Evolutionary conservation across 345 rosid species (phyloP).

Genomic region (Salix brachista): DNA sequence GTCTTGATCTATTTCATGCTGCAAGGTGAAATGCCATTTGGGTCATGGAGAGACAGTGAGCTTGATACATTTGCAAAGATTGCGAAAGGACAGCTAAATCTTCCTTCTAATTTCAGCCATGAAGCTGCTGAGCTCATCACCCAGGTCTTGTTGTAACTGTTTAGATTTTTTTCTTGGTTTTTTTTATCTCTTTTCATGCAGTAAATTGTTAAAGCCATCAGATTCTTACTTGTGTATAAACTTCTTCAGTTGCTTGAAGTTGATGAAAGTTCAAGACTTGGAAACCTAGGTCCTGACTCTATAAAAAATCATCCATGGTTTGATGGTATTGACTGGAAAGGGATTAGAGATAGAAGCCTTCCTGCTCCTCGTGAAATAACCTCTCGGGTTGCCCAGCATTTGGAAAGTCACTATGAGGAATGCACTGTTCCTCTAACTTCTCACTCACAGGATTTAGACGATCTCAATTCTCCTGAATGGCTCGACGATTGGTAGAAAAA

Average conservation of each 20-base stretch:
- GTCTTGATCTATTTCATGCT: constrained; percentile 77
- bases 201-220: neutral
- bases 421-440: constrained; percentile 30
- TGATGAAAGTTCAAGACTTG: constrained; percentile 64
- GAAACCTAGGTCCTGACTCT: constrained; percentile 54
- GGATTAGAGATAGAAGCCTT: constrained; percentile 40
- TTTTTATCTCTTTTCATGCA: neutral
- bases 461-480: constrained; percentile 57
- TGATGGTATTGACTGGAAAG: constrained; percentile 53
- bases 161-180: neutral
- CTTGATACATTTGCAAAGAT: constrained; percentile 67
- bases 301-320: constrained; percentile 79
- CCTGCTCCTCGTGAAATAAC: constrained; percentile 61
- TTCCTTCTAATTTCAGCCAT: constrained; percentile 49
- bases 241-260: constrained; percentile 65
- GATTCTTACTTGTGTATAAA: neutral
- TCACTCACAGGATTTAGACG: constrained; percentile 39
- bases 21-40: constrained; percentile 78
- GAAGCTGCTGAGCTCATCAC: constrained; percentile 72
- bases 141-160: constrained; percentile 43
- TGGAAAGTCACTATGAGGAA: constrained; percentile 42
- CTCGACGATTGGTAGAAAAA: constrained; percentile 71
- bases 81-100: constrained; percentile 64
- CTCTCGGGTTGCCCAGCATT: constrained; percentile 45
- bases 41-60: constrained; percentile 84